Percentiles rank a stretch among this genome's conserved stretches.
Evolutionary conservation across 768 basidiomycete species (phyloP).

Genomic region (Porphyrellus cyaneotinctus): DNA sequence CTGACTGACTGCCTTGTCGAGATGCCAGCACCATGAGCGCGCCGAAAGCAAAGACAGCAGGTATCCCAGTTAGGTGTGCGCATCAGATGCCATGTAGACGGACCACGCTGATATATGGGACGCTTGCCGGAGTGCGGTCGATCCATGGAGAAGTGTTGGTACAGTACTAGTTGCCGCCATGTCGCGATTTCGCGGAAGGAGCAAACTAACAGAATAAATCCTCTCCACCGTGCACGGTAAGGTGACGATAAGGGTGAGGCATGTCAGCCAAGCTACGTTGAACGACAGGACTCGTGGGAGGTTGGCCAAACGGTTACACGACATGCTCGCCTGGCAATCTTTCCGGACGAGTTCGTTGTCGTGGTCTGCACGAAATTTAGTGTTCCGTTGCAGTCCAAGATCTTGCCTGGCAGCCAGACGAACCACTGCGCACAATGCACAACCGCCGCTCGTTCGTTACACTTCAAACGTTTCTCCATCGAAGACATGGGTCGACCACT

Average conservation of each 20-base stretch:
- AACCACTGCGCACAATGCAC: background rate
- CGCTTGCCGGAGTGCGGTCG: too few relatives aligned
- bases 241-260: too few relatives aligned
- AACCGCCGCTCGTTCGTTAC: slow-evolving; percentile 11
- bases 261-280: too few relatives aligned
- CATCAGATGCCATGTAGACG: slow-evolving; percentile 93
- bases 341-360: background rate
- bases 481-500: slow-evolving; percentile 61
- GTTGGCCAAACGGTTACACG: too few relatives aligned
- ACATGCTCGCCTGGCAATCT: slow-evolving; percentile 1
- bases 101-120: slow-evolving; percentile 87
- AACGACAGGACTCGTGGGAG: background rate
- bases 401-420: background rate
- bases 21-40: slow-evolving; percentile 90
- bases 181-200: too few relatives aligned
- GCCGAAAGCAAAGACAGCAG: slow-evolving; percentile 82
- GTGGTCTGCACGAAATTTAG: background rate
- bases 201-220: too few relatives aligned
- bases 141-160: too few relatives aligned
- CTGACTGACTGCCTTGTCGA: slow-evolving; percentile 88
- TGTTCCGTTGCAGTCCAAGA: background rate
- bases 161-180: too few relatives aligned
- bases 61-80: slow-evolving; percentile 69
- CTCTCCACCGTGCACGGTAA: too few relatives aligned
- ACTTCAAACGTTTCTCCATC: slow-evolving; percentile 18